A percentile compares a stretch with the other conserved stretches of the same genome.
These are phyloP conservation scores for Aspergillus ruber DNA, from an alignment of 2,329 filamentous ascomycete species.

Conservation along the genomic window DNA sequence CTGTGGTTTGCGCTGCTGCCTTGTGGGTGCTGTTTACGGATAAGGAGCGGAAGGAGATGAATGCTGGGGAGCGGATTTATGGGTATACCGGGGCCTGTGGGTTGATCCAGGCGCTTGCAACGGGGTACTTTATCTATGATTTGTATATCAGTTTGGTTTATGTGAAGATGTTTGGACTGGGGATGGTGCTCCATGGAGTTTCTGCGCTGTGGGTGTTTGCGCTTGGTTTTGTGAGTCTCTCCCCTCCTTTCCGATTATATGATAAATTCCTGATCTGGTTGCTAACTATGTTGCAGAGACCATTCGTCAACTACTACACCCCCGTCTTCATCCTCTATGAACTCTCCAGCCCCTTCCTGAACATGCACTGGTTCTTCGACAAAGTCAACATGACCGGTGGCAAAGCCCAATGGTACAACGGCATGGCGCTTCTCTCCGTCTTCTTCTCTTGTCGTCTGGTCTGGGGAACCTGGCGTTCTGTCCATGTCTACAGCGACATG, in stretches of 20 bases:
- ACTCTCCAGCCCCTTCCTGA: constrained; percentile 59
- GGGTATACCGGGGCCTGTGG: constrained; percentile 56
- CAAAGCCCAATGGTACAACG: constrained; percentile 57
- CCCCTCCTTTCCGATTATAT: neutral
- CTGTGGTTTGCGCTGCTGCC: constrained; percentile 50
- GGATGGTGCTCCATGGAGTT: constrained; percentile 57
- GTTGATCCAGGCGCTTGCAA: constrained; percentile 54
- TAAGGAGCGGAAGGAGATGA: constrained; percentile 50
- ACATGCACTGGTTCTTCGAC: constrained; percentile 65
- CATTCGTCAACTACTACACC: constrained; percentile 60
- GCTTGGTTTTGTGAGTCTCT: constrained; percentile 55
- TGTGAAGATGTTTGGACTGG: constrained; percentile 53
- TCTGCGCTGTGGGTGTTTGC: constrained; percentile 56
- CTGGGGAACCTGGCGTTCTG: constrained; percentile 57
- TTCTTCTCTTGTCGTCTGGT: constrained; percentile 58
- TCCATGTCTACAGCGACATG: constrained; percentile 55
- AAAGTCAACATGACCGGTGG: constrained; percentile 60
- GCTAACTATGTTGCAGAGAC: constrained; percentile 42
- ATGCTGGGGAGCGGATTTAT: constrained; percentile 49
- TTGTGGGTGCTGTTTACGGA: constrained; percentile 55
- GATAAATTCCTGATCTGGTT: neutral
- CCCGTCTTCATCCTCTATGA: constrained; percentile 63
- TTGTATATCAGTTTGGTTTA: constrained; percentile 51
- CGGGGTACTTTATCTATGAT: constrained; percentile 62
- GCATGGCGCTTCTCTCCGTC: constrained; percentile 50